Conservation (phyloP, 169 alveolate species). For the Babesia divergens region DNA sequence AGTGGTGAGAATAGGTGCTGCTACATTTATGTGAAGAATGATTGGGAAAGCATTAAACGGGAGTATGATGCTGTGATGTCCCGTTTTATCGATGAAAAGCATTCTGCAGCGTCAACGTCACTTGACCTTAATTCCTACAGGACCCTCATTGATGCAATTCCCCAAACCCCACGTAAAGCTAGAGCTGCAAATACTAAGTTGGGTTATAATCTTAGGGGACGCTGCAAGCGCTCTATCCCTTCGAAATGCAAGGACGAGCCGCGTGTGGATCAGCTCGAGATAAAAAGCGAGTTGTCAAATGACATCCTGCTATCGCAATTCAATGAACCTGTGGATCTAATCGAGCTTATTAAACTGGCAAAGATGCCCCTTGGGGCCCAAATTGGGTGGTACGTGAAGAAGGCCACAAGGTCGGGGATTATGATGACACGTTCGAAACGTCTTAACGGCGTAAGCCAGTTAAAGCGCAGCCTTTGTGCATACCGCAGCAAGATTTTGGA, state of each 20-base stretch:
- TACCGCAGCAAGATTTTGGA: slow-evolving; percentile 54
- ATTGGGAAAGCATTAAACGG: slow-evolving; percentile 69
- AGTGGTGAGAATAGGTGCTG: slow-evolving; percentile 80
- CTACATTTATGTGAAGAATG: slow-evolving; percentile 76
- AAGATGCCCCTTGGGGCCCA: slow-evolving; percentile 50
- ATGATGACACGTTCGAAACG: slow-evolving; percentile 29
- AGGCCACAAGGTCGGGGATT: background rate
- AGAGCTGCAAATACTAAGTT: too few relatives aligned
- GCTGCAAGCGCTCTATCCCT: slow-evolving; percentile 29
- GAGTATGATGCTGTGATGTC: slow-evolving; percentile 1
- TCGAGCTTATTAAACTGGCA: slow-evolving; percentile 51
- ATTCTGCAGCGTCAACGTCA: too few relatives aligned
- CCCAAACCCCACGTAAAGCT: too few relatives aligned
- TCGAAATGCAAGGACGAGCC: slow-evolving; percentile 71
- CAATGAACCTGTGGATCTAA: slow-evolving; percentile 35
- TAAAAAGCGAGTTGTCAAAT: background rate
- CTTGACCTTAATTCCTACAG: too few relatives aligned
- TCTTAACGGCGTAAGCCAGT: background rate
- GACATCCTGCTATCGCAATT: slow-evolving; percentile 5
- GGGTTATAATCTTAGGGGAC: too few relatives aligned
- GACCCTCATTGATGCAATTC: too few relatives aligned
- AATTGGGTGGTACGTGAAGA: slow-evolving; percentile 32
- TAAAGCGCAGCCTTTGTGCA: background rate
- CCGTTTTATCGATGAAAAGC: background rate
- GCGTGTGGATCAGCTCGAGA: slow-evolving; percentile 72